Conservation (phyloP, 177 flowering plant genomes). For the Tripterygium wilfordii region DNA sequence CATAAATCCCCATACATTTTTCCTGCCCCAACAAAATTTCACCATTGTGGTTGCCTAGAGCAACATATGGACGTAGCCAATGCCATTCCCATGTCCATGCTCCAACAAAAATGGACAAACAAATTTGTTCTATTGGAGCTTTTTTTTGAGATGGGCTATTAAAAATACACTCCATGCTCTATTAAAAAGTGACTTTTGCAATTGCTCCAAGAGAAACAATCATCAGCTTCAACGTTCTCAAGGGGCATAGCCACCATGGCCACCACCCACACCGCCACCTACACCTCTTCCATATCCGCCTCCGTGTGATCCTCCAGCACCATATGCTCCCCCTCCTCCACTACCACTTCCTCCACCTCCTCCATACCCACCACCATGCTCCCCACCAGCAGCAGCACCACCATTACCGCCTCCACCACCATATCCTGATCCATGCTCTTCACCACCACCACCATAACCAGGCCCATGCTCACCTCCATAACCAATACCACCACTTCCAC, state of each 20-base stretch:
- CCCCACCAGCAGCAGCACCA: slow-evolving; percentile 6
- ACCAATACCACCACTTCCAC: slow-evolving; percentile 12
- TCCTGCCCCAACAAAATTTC: too few relatives aligned
- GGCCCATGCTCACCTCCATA: slow-evolving; percentile 9
- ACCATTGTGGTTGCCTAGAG: too few relatives aligned
- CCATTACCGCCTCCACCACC: slow-evolving; percentile 15
- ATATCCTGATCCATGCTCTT: slow-evolving; percentile 10
- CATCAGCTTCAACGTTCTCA: too few relatives aligned
- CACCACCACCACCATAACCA: slow-evolving; percentile 9
- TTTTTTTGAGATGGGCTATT: too few relatives aligned
- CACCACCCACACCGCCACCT: slow-evolving; percentile 12
- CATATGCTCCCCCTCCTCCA: slow-evolving; percentile 23
- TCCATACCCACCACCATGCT: slow-evolving; percentile 7
- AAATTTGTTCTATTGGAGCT: too few relatives aligned
- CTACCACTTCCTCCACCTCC: slow-evolving; percentile 12
- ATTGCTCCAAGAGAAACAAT: too few relatives aligned
- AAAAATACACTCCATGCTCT: too few relatives aligned
- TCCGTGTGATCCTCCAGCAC: slow-evolving; percentile 12
- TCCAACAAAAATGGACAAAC: too few relatives aligned
- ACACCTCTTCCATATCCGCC: slow-evolving; percentile 18
- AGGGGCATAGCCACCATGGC: slow-evolving; percentile 29
- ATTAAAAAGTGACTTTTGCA: too few relatives aligned
- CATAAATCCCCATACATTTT: too few relatives aligned
- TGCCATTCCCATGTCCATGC: too few relatives aligned
- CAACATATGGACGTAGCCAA: too few relatives aligned